Conservation (phyloP, 306 rosid species). For the Quercus agrifolia region DNA sequence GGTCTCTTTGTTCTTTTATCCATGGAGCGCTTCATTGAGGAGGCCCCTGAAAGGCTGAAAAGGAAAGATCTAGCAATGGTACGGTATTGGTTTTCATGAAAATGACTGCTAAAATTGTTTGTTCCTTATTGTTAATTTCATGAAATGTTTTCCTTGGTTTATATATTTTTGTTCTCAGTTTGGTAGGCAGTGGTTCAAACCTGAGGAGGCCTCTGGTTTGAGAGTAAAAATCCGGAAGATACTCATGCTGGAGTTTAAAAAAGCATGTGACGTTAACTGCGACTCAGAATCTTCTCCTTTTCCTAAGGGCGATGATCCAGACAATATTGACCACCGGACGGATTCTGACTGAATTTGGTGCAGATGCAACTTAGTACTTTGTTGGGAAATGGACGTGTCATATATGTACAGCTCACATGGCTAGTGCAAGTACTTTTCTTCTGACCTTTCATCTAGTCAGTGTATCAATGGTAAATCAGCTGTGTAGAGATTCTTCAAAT, state of each 20-base stretch:
- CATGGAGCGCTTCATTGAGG: constrained; percentile 81
- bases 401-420: constrained; percentile 22
- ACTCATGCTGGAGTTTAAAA: constrained; percentile 52
- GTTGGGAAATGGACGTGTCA: constrained; percentile 1
- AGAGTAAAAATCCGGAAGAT: constrained; percentile 61
- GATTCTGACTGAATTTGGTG: constrained; percentile 15
- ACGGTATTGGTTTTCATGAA: constrained; percentile 8
- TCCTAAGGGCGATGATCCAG: not conserved
- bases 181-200: constrained; percentile 81
- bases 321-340: not conserved
- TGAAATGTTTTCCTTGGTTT: constrained; percentile 6
- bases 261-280: constrained; percentile 16
- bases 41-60: constrained; percentile 72
- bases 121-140: not conserved
- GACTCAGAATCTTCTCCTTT: constrained; percentile 26
- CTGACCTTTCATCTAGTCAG: not conserved
- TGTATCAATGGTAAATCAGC: constrained; percentile 2
- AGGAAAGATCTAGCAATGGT: constrained; percentile 75
- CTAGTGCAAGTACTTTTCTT: constrained; percentile 1
- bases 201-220: constrained; percentile 82
- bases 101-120: not conserved
- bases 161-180: constrained; percentile 48
- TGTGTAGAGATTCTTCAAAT: constrained; percentile 1
- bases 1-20: constrained; percentile 88
- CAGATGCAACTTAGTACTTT: constrained; percentile 4